phyloP scores from a whole-genome alignment of 169 alveolate species.

The Plasmodium gaboni region DNA sequence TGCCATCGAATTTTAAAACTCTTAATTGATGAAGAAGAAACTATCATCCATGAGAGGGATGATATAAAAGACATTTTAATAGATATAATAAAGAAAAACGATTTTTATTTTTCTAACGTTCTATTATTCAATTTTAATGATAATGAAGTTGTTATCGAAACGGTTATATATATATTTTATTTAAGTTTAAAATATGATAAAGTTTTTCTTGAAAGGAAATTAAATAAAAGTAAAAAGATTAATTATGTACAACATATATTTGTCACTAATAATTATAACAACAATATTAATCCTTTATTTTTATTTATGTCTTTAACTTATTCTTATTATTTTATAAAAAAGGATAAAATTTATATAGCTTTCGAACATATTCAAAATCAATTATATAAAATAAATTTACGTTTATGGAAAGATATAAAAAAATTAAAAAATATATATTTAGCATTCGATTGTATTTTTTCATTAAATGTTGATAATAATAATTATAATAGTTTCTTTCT shows the following conservation, averaged over 20 bases:
- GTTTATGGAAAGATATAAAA: conserved; percentile 41
- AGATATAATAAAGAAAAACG: conserved; percentile 52
- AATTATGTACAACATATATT: conserved; percentile 65
- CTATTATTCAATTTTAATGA: conserved; percentile 68
- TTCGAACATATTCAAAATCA: conserved; percentile 46
- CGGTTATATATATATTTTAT: conserved; percentile 65
- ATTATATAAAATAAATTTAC: conserved; percentile 55
- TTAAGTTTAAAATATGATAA: conserved; percentile 50
- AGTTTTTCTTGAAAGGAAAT: conserved; percentile 45
- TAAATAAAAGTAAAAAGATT: conserved; percentile 22
- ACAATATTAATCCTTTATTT: conserved; percentile 46
- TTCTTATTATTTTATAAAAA: conserved; percentile 65
- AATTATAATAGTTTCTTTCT: conserved; percentile 21
- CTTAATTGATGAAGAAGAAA: conserved; percentile 50
- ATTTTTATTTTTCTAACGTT: conserved; percentile 64
- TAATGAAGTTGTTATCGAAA: conserved; percentile 61
- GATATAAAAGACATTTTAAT: conserved; percentile 41
- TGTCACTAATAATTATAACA: conserved; percentile 29
- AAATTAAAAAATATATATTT: conserved; percentile 67
- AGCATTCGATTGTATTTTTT: conserved; percentile 57
- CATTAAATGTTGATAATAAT: conserved; percentile 22
- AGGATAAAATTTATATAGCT: conserved; percentile 34
- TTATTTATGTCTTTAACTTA: conserved; percentile 68
- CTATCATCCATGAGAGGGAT: conserved; percentile 2
- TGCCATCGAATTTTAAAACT: conserved; percentile 62